Evolutionary conservation across 306 rosid genomes (phyloP).

Genomic region (Glycine soja): DNA sequence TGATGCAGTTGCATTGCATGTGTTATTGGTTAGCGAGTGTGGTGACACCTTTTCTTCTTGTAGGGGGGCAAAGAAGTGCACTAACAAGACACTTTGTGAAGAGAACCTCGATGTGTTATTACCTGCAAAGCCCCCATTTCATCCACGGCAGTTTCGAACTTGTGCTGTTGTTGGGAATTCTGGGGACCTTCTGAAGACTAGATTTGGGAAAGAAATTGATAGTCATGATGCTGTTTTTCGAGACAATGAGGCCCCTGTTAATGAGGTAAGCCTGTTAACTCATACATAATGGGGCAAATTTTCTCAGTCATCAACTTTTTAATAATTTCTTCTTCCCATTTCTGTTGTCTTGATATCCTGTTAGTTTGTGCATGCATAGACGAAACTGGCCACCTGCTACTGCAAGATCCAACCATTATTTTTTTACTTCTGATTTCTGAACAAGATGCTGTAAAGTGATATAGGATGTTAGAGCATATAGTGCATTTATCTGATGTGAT

Average conservation of each 20-base stretch:
- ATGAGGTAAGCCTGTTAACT: conserved; percentile 62
- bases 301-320: conserved; percentile 13
- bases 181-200: conserved; percentile 90
- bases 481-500: conserved; percentile 30
- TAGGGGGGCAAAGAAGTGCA: conserved; percentile 82
- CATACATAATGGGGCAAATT: not conserved
- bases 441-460: conserved; percentile 26
- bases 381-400: conserved; percentile 34
- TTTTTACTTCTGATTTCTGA: not conserved
- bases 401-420: conserved; percentile 35
- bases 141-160: conserved; percentile 77
- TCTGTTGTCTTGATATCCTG: conserved; percentile 22
- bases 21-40: conserved; percentile 31
- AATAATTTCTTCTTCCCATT: conserved; percentile 25
- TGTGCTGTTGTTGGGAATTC: conserved; percentile 99
- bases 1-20: not conserved
- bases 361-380: conserved; percentile 33
- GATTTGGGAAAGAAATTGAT: conserved; percentile 89
- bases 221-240: conserved; percentile 91
- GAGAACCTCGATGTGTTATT: conserved; percentile 84
- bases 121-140: conserved; percentile 91
- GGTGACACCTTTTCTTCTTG: conserved; percentile 34
- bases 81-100: conserved; percentile 83
- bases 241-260: conserved; percentile 98
- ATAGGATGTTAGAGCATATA: conserved; percentile 23